Percentiles rank a stretch among this genome's conserved stretches.
phyloP scores from a whole-genome alignment of 352 stramenopile species.

The Phytophthora pistaciae region DNA sequence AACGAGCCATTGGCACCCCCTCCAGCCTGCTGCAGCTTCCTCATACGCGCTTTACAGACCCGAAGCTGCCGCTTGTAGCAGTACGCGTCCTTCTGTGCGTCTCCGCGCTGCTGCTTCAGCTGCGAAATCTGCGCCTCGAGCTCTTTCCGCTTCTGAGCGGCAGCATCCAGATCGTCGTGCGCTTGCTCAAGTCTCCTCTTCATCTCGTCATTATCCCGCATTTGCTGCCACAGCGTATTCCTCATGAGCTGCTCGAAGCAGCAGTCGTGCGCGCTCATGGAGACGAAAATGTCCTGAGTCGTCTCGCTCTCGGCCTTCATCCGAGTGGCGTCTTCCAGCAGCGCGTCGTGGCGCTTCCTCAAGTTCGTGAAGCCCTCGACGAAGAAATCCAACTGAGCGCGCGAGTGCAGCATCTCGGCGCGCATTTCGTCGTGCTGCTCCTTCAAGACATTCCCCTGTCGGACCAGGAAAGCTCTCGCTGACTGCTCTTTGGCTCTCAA shows the following conservation, averaged over 20 bases:
- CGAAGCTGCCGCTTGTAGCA: conserved; percentile 70
- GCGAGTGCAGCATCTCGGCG: conserved; percentile 67
- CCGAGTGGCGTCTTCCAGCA: conserved; percentile 60
- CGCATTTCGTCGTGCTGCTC: conserved; percentile 68
- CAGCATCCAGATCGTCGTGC: conserved; percentile 32
- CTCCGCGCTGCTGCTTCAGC: conserved; percentile 59
- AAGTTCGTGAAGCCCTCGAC: conserved; percentile 80
- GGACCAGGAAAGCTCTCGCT: conserved; percentile 58
- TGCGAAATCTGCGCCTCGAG: conserved; percentile 48
- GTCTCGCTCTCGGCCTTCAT: conserved; percentile 75
- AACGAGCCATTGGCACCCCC: conserved; percentile 41
- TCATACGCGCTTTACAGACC: conserved; percentile 51
- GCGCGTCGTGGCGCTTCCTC: conserved; percentile 64
- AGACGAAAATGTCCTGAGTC: conserved; percentile 61
- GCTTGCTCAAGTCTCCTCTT: conserved; percentile 31
- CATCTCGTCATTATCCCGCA: conserved; percentile 48
- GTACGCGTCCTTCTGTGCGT: conserved; percentile 64
- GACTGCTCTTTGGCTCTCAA: conserved; percentile 72
- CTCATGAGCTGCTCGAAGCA: conserved; percentile 62
- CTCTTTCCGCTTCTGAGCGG: conserved; percentile 48
- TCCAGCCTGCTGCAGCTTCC: conserved; percentile 34
- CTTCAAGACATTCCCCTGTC: conserved; percentile 56
- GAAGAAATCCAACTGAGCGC: conserved; percentile 80
- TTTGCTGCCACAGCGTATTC: conserved; percentile 52
- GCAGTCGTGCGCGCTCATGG: conserved; percentile 67